phyloP scores from a whole-genome alignment of 2,329 filamentous ascomycete genomes.

The Aspergillus terreus region DNA sequence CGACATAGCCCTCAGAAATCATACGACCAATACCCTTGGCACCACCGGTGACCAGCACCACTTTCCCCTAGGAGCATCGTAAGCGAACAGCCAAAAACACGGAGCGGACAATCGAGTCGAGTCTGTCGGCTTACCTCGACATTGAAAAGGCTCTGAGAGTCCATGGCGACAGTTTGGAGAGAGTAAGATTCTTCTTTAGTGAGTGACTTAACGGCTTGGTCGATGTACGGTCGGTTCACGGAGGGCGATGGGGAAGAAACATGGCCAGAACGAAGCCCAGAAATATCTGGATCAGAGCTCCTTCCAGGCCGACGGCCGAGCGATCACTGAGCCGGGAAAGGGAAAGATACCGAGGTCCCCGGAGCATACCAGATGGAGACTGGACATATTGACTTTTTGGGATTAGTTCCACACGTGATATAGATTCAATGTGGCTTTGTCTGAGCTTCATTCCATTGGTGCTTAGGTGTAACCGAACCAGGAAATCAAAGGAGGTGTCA shows the following conservation, averaged over 20 bases:
- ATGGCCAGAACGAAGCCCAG: background rate
- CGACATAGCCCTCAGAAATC: constrained; percentile 52
- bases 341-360: constrained; percentile 6
- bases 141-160: constrained; percentile 53
- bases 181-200: background rate
- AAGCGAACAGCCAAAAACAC: constrained; percentile 32
- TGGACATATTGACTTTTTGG: no score
- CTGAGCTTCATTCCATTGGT: no score
- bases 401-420: no score
- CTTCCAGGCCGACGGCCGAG: constrained; percentile 1
- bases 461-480: no score
- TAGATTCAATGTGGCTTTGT: no score
- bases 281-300: background rate
- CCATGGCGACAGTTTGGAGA: constrained; percentile 41
- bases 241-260: background rate
- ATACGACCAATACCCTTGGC: constrained; percentile 53
- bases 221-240: background rate
- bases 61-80: constrained; percentile 31
- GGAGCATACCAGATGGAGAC: background rate
- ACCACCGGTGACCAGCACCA: constrained; percentile 50
- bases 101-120: background rate
- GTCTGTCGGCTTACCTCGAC: constrained; percentile 49
- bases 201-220: background rate
- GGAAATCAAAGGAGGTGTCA: no score
- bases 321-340: constrained; percentile 1